Conservation (phyloP, 2,329 filamentous ascomycete genomes). For the Diaporthe sp. region DNA sequence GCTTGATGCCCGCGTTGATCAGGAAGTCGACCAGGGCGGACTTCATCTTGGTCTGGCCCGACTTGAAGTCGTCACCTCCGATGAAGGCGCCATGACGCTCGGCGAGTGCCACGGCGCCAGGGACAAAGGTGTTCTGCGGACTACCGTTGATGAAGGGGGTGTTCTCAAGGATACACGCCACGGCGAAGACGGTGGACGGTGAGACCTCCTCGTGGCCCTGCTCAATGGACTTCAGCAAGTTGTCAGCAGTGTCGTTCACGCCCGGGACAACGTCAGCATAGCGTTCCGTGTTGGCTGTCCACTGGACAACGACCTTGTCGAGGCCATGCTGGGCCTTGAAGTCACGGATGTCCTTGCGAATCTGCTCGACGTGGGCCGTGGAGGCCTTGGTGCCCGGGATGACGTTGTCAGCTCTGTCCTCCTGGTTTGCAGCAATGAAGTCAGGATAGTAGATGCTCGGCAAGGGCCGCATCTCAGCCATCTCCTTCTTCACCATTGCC, state of each 20-base stretch:
- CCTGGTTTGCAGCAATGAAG: conserved; percentile 99
- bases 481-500: conserved; percentile 89
- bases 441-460: conserved; percentile 99
- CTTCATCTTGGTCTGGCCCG: conserved; percentile 99
- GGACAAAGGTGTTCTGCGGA: conserved; percentile 98
- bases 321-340: conserved; percentile 90
- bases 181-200: conserved; percentile 94
- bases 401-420: conserved; percentile 93
- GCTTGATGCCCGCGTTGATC: conserved; percentile 98
- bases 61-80: conserved; percentile 99
- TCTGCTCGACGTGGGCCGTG: conserved; percentile 89
- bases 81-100: conserved; percentile 91
- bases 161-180: conserved; percentile 91
- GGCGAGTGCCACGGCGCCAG: conserved; percentile 89
- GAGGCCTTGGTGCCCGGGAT: conserved; percentile 86
- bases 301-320: conserved; percentile 97
- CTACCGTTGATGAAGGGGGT: conserved; percentile 99
- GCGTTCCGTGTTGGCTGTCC: conserved; percentile 99
- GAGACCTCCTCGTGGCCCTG: conserved; percentile 90
- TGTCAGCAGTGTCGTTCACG: conserved; percentile 96
- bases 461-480: conserved; percentile 88
- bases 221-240: conserved; percentile 89
- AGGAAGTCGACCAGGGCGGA: conserved; percentile 98
- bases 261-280: conserved; percentile 89
- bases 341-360: conserved; percentile 91